Base-by-base conservation (phyloP, 1,284 basidiomycete genomes). In the Tylopilus sp. region DNA sequence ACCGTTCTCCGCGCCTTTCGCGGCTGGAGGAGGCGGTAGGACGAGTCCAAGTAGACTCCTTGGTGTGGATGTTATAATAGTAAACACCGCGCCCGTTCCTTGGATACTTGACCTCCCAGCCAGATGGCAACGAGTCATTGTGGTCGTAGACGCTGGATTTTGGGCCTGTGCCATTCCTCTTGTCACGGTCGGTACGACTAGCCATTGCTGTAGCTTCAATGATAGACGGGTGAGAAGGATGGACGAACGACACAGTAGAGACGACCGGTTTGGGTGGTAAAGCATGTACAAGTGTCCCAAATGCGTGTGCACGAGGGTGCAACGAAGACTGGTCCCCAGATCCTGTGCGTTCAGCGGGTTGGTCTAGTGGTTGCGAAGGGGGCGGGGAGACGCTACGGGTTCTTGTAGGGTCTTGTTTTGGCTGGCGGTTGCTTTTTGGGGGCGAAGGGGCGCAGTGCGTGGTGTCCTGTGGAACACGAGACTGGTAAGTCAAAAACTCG, bases 191-290 rank as follows among this genome's bases (percentile, higher is more conserved):
- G 67, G 46, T 60, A 68, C 45, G 70, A 56, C 73, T 72, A 26
- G 75, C 75, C 74, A 84, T 82, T 40, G 78, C 74, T 51, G 80
- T 79, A 52, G 78, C 79, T 64, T 76, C 76, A 58, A 78, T 77
- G 56, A 77, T 72, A 54, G 75, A 75, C 46, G 75, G 72, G 58
- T 79, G 76, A 59, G 79, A 74, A 43, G 79, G 75, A 48, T 77
- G 75, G 39, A 79, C 64, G 59, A 76, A 79, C 42, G 79, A 75
- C 23, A 79, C 73, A 49, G 64, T 74, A 43, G 76, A 70, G 33
- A 76, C 71, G 38, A 79, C 71, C 30, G 86, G 86, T 65, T 89
- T 89, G 3, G 86, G 79, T 19, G 86, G 86, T 15, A 89, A 73
- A 16, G 83, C 84, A 60, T 88, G 86, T 10, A 75, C 80, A 40